Base-by-base conservation (phyloP, 2,329 filamentous ascomycete species). In the Sporothrix variecibatus region DNA sequence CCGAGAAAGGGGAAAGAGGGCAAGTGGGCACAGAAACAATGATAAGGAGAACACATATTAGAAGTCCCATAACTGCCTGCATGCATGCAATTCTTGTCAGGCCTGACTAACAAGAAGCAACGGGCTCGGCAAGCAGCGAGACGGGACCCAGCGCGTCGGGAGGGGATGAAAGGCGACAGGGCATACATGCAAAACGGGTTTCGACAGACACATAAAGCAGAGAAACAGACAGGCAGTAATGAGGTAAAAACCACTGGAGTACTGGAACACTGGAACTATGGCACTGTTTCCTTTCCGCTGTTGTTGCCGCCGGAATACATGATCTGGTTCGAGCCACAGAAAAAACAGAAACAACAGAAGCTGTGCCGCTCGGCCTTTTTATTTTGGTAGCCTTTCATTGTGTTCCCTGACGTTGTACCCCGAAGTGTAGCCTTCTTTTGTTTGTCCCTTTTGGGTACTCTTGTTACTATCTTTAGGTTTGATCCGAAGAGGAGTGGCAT, bases 81-180 rank as follows among this genome's bases (percentile, higher is more conserved):
- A 43, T 26, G 20, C 11, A 26, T 26, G 60, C 34, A 40, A 65
- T 65, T 65, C 34, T 65, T 43, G 60, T 65, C 60, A 64, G 60
- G n/a, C 38, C 60, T 64, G 60, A 43, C 60, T 64, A 34, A 64
- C 43, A 20, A 64, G 20, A 40, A 43, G 11, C 17, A 43, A 64
- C 34, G 34, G 60, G 60, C 60, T 43, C 34, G 60, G 60, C 34
- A 64, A 64, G 60, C 34, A 40, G 34, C 60, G n/a, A 65, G 15
- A n/a, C 38, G n/a, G n/a, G 60, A 43, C 60, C 60, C 60, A 65
- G 34, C 2, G n/a, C n/a, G 9, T 43, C 60, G 60, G 60, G 34
- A 65, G 34, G 34, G n/a, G 20, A 26, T 38, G 31, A 62, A 38
- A n/a, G 34, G 17, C 4, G 31, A 15, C 6, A 26, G 60, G 15